Evolutionary conservation across 2,329 filamentous ascomycete species (phyloP).

Genomic region (Neonectria punicea): DNA sequence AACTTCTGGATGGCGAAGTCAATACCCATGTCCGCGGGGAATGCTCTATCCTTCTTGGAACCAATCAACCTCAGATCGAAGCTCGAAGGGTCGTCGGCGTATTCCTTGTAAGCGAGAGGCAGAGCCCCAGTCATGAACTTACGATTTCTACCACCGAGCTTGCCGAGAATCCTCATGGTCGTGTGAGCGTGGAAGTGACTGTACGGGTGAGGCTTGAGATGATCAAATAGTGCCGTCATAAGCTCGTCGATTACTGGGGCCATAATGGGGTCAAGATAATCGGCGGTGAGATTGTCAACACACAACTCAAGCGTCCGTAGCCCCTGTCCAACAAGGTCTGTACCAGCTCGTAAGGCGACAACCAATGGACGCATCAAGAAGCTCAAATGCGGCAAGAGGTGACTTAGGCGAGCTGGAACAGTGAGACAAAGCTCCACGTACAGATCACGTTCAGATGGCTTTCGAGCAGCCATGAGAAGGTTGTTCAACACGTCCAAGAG

Average conservation of each 20-base stretch:
- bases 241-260: constrained; percentile 98
- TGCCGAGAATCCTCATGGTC: constrained; percentile 96
- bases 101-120: constrained; percentile 83
- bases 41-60: constrained; percentile 87
- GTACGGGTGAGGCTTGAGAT: constrained; percentile 92
- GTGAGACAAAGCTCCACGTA: constrained; percentile 98
- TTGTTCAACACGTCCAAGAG: constrained; percentile 97
- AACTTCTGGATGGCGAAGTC: constrained; percentile 90
- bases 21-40: constrained; percentile 86
- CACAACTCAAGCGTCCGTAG: constrained; percentile 94
- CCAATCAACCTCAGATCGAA: constrained; percentile 91
- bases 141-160: constrained; percentile 92
- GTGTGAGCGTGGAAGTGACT: constrained; percentile 98
- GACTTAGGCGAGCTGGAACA: constrained; percentile 92
- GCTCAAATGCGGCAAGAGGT: constrained; percentile 92
- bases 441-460: constrained; percentile 89
- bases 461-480: constrained; percentile 87
- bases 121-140: constrained; percentile 94
- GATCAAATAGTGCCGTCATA: constrained; percentile 97
- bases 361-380: constrained; percentile 98
- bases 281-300: constrained; percentile 96
- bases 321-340: constrained; percentile 93
- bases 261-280: constrained; percentile 99
- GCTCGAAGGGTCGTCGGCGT: constrained; percentile 86
- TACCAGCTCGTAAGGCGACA: constrained; percentile 91